A percentile compares a stretch with the other conserved stretches of the same genome.
Conservation (phyloP, 257 asterid genomes). For the Plantago ovata region DNA sequence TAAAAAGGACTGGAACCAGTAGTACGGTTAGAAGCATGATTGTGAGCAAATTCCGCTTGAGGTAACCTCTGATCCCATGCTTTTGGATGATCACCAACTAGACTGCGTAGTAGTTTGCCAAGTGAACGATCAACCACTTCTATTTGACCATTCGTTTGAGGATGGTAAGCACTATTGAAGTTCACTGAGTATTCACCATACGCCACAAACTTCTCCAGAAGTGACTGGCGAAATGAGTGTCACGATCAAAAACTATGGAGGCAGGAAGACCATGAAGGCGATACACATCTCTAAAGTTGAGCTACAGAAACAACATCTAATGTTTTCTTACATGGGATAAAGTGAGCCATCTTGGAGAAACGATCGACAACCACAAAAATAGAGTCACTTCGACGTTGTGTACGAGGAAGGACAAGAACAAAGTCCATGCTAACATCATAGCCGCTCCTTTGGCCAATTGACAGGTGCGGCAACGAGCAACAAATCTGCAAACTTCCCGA, state of each 20-base stretch:
- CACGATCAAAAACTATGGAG: conserved; percentile 2
- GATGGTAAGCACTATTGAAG: conserved; percentile 18
- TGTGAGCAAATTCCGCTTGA: conserved; percentile 15
- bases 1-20: conserved; percentile 6
- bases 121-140: conserved; percentile 14
- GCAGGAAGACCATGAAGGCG: neutral
- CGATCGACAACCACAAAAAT: no score
- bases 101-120: neutral
- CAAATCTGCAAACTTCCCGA: neutral
- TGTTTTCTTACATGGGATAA: no score
- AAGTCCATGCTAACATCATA: no score
- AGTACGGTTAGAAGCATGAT: neutral
- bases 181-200: neutral
- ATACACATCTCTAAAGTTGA: no score
- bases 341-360: no score
- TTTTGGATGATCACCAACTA: neutral
- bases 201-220: conserved; percentile 17
- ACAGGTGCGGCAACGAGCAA: no score
- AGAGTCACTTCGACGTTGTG: no score
- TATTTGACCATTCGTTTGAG: conserved; percentile 9
- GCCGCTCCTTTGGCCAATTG: neutral
- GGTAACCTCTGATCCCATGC: neutral
- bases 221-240: neutral
- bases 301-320: no score
- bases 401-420: neutral